Conservation (phyloP, 2,329 filamentous ascomycete species). For the Cladosporium sp. region DNA sequence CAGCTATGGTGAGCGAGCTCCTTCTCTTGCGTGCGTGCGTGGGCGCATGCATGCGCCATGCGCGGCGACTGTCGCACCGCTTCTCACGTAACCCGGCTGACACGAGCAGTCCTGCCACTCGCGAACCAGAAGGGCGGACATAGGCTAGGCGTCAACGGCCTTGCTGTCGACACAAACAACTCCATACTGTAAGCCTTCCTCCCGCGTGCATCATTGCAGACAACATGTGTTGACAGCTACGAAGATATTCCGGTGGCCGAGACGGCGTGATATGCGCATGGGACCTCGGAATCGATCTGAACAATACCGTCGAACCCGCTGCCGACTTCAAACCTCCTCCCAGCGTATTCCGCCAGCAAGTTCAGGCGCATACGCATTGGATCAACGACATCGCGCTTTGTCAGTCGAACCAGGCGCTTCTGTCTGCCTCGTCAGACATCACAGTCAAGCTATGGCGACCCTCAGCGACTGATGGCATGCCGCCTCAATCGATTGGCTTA, state of each 20-base stretch:
- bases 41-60: slow-evolving; percentile 1
- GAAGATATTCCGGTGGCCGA: slow-evolving; percentile 88
- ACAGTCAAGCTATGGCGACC: slow-evolving; percentile 92
- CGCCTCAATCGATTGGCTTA: slow-evolving; percentile 77
- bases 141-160: slow-evolving; percentile 88
- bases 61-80: slow-evolving; percentile 5
- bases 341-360: slow-evolving; percentile 57
- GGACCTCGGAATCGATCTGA: slow-evolving; percentile 74
- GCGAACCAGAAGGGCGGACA: slow-evolving; percentile 73
- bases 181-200: slow-evolving; percentile 70
- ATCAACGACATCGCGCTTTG: slow-evolving; percentile 87
- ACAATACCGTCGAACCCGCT: slow-evolving; percentile 30
- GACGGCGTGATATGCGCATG: slow-evolving; percentile 96
- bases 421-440: slow-evolving; percentile 89
- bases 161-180: slow-evolving; percentile 78
- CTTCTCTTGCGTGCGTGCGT: neutral
- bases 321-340: slow-evolving; percentile 37
- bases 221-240: slow-evolving; percentile 26
- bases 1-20: slow-evolving; percentile 44
- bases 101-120: slow-evolving; percentile 61
- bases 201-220: too few species aligned
- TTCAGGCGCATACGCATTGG: slow-evolving; percentile 89
- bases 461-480: slow-evolving; percentile 56
- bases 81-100: slow-evolving; percentile 14
- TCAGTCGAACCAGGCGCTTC: slow-evolving; percentile 71